Evolutionary conservation across 176 grass and related monocot genomes (phyloP), one percentile per base, ranked within the genome.

Genomic region (Rhynchospora pubera): DNA sequence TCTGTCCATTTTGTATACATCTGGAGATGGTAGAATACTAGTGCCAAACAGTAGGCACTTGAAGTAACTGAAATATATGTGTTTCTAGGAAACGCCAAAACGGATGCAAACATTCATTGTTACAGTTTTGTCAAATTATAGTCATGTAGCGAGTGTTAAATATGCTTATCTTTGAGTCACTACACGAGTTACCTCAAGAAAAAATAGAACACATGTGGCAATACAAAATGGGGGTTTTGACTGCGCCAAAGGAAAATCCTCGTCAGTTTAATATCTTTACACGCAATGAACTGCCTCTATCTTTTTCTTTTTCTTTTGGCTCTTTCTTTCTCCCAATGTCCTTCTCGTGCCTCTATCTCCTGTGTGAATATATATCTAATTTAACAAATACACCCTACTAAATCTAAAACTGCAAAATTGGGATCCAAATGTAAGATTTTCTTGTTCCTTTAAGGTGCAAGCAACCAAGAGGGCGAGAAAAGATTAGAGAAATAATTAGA

Each of bases 261-360:
- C 57, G 2, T 21, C 58, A 64, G 78, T 81, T 81, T 14, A 26
- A 51, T 74, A 23, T 62, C 44, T 62, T 45, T 64, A 45, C 57
- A 79, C 77, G 56, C 52, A 14, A 55, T 53, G 26, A 79, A 13
- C 7, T 58, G 14, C 6, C 44, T 65, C 34, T 47, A 19, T 85
- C 7, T 86, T 6, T 62, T 24, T 12, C 63, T 11, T 44, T 73
- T 21, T 73, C n/a, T 50, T 50, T 73, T 50, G 68, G 68, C 68
- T 22, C 44, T 50, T 73, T 73, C n/a, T 13, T 73, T 43, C 13
- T 22, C 45, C 60, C 57, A 45, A 59, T 63, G 71, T 78, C 39
- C 56, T 50, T 85, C 53, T 64, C 60, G 19, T 60, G 46, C 10
- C 44, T 14, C 52, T 53, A 32, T 81, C 79, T 81, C 79, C 18